Evolutionary conservation across 345 rosid species (phyloP).

Genomic region (Hibiscus syriacus): DNA sequence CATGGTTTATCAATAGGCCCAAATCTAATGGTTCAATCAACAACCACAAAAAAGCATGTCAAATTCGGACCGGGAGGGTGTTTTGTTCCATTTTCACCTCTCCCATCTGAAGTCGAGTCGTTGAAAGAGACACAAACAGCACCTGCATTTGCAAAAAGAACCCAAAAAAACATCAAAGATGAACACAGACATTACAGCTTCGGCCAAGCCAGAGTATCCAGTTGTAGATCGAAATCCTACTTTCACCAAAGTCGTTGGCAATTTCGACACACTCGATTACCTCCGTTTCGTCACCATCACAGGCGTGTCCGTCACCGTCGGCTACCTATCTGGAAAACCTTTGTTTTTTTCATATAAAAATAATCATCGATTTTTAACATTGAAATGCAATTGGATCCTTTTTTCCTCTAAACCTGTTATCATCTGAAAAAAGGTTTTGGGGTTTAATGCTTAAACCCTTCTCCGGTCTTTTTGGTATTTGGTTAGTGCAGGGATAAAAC

Average conservation of each 20-base stretch:
- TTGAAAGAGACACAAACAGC: background rate
- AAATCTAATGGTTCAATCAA: no score
- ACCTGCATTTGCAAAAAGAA: no score
- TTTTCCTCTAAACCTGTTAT: background rate
- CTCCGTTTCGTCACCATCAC: conserved; percentile 65
- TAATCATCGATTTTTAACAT: no score
- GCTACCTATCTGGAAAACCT: conserved; percentile 71
- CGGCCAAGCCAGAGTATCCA: conserved; percentile 82
- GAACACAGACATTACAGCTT: conserved; percentile 93
- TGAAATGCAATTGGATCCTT: no score
- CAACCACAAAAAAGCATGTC: no score
- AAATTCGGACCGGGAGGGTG: no score
- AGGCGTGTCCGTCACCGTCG: conserved; percentile 90
- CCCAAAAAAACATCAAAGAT: no score
- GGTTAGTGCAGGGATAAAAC: conserved; percentile 59
- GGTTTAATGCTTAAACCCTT: background rate
- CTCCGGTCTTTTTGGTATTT: background rate
- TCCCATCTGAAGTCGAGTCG: no score
- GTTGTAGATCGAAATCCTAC: conserved; percentile 80
- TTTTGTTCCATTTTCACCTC: no score
- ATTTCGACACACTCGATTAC: conserved; percentile 74
- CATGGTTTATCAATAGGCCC: no score
- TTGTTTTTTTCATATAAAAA: no score
- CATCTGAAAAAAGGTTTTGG: background rate
- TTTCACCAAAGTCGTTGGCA: conserved; percentile 75